Conservation (phyloP, 208 protist species). For the Trypanosoma melophagium region DNA sequence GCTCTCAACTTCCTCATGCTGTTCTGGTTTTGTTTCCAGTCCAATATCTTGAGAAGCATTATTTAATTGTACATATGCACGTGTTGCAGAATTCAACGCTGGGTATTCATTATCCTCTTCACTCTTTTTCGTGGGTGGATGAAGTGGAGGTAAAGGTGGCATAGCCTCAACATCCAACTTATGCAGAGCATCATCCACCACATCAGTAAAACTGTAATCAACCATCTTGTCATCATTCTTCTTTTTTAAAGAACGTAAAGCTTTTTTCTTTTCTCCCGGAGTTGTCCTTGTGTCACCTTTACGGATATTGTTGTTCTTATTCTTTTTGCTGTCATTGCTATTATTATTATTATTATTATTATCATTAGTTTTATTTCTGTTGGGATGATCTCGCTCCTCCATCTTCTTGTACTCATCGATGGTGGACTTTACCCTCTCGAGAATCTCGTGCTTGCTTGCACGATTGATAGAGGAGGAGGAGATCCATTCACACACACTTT, state of each 20-base stretch:
- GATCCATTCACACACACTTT: conserved; percentile 56
- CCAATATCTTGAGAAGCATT: neutral
- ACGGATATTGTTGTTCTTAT: no score
- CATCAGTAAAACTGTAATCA: conserved; percentile 48
- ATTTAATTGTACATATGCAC: neutral
- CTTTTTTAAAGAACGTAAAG: neutral
- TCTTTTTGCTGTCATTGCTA: no score
- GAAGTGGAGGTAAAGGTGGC: neutral
- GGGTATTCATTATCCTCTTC: neutral
- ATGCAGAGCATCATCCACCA: conserved; percentile 32
- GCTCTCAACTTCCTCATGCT: neutral
- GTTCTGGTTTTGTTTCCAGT: no score
- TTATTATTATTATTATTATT: no score
- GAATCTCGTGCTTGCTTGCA: conserved; percentile 41
- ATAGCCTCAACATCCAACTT: neutral
- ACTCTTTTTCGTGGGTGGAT: neutral
- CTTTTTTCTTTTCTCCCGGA: neutral
- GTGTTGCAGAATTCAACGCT: neutral
- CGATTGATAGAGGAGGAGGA: conserved; percentile 28
- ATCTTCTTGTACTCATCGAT: conserved; percentile 56
- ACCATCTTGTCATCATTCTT: conserved; percentile 18
- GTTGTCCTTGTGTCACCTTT: no score
- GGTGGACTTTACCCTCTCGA: conserved; percentile 42
- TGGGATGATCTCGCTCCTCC: conserved; percentile 16
- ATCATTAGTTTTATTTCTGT: conserved; percentile 10